Conservation (phyloP, 768 basidiomycete species). For the Termitomyces sp. region DNA sequence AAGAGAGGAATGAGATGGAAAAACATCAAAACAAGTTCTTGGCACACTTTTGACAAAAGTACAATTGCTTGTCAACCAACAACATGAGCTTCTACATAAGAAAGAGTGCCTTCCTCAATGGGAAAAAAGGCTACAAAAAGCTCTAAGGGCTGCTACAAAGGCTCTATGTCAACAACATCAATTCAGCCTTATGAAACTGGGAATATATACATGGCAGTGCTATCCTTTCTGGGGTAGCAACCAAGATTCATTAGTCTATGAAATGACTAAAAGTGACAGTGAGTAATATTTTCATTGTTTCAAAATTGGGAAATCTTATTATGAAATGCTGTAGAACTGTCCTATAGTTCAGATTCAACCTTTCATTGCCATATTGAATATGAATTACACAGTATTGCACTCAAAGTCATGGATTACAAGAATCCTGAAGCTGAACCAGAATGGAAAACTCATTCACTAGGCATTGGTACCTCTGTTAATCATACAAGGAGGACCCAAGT, state of each 20-base stretch:
- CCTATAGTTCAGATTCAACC: neutral
- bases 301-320: no score
- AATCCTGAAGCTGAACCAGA: neutral
- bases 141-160: neutral
- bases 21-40: neutral
- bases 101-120: neutral
- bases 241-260: constrained; percentile 16
- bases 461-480: neutral
- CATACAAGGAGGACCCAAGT: neutral
- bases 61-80: neutral
- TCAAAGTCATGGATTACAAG: neutral
- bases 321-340: neutral
- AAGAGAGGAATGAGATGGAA: neutral
- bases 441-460: neutral
- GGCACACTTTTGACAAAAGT: neutral
- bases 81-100: neutral
- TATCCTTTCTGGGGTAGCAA: constrained; percentile 9
- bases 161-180: neutral
- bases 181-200: no score
- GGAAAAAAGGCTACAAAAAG: neutral
- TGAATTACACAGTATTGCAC: neutral
- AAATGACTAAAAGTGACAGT: constrained; percentile 1
- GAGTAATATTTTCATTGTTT: no score
- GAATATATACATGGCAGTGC: no score
- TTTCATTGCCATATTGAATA: neutral